Evolutionary conservation across 768 basidiomycete species (phyloP), one percentile per base, ranked within the genome.

Genomic region (Suillus clintonianus): DNA sequence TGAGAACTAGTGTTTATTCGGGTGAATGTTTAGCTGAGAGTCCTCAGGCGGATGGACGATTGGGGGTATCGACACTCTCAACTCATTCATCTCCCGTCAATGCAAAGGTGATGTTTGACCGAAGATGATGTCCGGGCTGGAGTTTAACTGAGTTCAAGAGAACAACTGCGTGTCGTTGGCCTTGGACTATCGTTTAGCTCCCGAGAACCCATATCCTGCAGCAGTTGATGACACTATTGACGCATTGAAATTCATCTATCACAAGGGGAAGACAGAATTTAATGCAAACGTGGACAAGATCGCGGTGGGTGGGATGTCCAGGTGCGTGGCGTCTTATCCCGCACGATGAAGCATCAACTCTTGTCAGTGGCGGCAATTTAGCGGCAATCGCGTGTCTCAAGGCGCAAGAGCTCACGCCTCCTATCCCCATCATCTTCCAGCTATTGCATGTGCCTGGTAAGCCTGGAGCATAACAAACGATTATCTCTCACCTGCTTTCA

Each of bases 221-320:
- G 90, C 90, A 0, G 86, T 90, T 0, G 84, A 89, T 27, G 90
- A 91, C 67, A 85, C 89, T 0, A 71, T 89, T n/a, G 88, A 89
- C 45, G 78, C 89, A 4, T 77, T 92, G 3, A 72, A 83, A 50
- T 92, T 89, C 88, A 82, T 89, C 4, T 68, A 82, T 62, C 68
- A 71, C 34, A 71, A 86, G 24, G 89, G 86, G 2, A 74, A 76
- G 50, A 65, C 69, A 1, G 70, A 78, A 30, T 79, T 91, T 22
- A 75, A 77, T 37, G 77, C 86, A 47, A 81, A 91, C 67, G 74
- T 77, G 11, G 72, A 72, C n/a, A 79, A 80, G 61, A 83, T 92
- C 57, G 88, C 89, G 4, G 85, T 91, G 9, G 89, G 89, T 4
- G 91, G 90, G 30, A 86, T 86, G 0, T 91, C 89, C 2, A 89